A percentile compares a stretch with the other conserved stretches of the same genome.
Evolutionary conservation across 106 monocot species (phyloP).

Genomic region (Phalaenopsis equestris): DNA sequence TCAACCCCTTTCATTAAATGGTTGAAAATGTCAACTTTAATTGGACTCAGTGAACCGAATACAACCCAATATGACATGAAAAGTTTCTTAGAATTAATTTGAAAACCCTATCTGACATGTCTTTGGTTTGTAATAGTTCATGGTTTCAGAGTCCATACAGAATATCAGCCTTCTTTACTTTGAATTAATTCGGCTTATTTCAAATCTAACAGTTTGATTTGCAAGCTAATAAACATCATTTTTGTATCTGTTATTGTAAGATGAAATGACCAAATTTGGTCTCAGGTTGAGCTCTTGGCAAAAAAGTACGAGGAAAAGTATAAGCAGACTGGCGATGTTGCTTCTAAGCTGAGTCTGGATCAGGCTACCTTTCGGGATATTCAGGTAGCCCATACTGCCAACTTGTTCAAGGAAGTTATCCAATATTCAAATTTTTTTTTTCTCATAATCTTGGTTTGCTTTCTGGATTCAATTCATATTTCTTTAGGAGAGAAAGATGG

Average conservation of each 20-base stretch:
- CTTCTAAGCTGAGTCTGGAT: conserved; percentile 78
- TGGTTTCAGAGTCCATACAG: neutral
- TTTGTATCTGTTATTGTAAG: neutral
- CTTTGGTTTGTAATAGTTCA: neutral
- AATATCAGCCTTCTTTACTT: neutral
- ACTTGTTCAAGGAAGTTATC: neutral
- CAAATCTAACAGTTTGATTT: neutral
- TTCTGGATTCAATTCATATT: neutral
- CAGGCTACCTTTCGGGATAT: conserved; percentile 78
- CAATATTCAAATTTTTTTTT: neutral
- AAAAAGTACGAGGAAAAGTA: conserved; percentile 93
- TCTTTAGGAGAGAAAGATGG: conserved; percentile 65
- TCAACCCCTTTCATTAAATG: neutral
- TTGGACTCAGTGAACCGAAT: neutral
- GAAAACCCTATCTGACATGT: neutral
- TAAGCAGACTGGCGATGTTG: conserved; percentile 83
- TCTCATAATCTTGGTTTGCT: neutral
- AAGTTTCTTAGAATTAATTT: neutral
- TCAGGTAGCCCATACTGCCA: conserved; percentile 38
- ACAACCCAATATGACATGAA: neutral
- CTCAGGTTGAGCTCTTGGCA: conserved; percentile 63
- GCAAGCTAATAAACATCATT: neutral
- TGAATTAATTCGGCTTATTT: neutral
- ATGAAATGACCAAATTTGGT: neutral
- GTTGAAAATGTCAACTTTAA: neutral